Conservation (phyloP, 148 eudicot species). For the Rhododendron henanense region DNA sequence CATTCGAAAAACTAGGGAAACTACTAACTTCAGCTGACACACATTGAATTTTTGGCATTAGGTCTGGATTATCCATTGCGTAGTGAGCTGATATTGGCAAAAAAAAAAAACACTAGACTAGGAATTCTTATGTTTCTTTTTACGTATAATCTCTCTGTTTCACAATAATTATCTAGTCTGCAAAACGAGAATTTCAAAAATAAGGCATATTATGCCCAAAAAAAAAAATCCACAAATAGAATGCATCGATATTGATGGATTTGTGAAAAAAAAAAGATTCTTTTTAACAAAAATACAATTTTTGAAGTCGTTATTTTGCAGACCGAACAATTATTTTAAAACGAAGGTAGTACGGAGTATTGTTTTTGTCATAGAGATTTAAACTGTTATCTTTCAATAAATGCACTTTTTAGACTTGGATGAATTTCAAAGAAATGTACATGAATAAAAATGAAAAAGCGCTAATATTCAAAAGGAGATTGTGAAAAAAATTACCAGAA, state of each 20-base stretch:
- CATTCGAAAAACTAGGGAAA: too few relatives aligned
- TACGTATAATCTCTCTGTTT: too few relatives aligned
- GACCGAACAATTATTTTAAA: too few relatives aligned
- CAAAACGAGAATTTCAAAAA: too few relatives aligned
- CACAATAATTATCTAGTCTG: not conserved
- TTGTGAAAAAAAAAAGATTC: not conserved
- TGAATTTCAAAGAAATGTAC: not conserved
- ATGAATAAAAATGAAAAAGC: not conserved
- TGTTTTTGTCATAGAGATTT: not conserved
- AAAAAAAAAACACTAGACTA: not conserved
- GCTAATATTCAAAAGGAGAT: not conserved
- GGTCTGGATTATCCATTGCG: not conserved
- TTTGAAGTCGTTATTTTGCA: too few relatives aligned
- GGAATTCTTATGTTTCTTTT: not conserved
- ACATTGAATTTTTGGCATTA: not conserved
- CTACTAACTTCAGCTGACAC: too few relatives aligned
- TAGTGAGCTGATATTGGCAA: too few relatives aligned
- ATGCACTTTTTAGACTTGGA: not conserved
- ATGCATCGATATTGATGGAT: too few relatives aligned
- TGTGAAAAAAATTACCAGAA: not conserved
- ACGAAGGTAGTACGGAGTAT: too few relatives aligned
- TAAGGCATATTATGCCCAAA: too few relatives aligned
- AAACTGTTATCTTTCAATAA: not conserved
- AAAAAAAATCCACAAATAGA: too few relatives aligned
- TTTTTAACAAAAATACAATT: too few relatives aligned